Evolutionary conservation across 78 protist species (phyloP).

Genomic region (Pigoraptor vietnamica): DNA sequence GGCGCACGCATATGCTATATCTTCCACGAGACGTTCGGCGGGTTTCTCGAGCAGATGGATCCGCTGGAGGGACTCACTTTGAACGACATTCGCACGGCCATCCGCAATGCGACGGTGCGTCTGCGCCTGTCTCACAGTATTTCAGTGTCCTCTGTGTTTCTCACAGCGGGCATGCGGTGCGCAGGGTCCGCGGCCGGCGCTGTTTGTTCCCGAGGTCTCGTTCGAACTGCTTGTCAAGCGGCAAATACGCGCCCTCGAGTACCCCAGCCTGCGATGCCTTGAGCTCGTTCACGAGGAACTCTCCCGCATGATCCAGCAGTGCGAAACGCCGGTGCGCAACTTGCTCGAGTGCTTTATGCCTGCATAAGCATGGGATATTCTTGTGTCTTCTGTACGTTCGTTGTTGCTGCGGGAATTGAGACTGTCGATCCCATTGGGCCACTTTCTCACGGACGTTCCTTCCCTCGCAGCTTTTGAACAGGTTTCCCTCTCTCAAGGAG

Average conservation of each 20-base stretch:
- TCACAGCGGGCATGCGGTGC: not conserved
- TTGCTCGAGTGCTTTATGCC: not conserved
- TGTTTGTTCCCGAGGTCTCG: constrained; percentile 90
- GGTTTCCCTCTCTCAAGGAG: not conserved
- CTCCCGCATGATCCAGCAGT: constrained; percentile 22
- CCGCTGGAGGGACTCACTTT: constrained; percentile 37
- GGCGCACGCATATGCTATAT: constrained; percentile 90
- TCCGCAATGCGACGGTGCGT: constrained; percentile 59
- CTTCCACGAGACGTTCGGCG: constrained; percentile 63
- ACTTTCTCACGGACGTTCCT: too few species aligned
- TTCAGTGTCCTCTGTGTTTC: constrained; percentile 12
- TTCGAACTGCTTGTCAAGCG: constrained; percentile 79
- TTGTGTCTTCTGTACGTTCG: not conserved
- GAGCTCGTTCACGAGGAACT: constrained; percentile 84
- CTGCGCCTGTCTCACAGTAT: not conserved
- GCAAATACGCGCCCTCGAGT: constrained; percentile 68
- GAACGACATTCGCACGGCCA: constrained; percentile 55
- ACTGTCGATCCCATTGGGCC: too few species aligned
- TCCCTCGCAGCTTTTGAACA: not conserved
- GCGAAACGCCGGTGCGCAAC: constrained; percentile 3
- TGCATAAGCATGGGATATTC: not conserved
- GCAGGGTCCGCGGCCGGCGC: constrained; percentile 62
- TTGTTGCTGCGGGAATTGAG: too few species aligned
- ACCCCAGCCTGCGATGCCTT: constrained; percentile 72
- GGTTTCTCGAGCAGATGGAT: not conserved